Evolutionary conservation across 2,329 filamentous ascomycete species (phyloP).

Genomic region (Dichotomopilus funicola): DNA sequence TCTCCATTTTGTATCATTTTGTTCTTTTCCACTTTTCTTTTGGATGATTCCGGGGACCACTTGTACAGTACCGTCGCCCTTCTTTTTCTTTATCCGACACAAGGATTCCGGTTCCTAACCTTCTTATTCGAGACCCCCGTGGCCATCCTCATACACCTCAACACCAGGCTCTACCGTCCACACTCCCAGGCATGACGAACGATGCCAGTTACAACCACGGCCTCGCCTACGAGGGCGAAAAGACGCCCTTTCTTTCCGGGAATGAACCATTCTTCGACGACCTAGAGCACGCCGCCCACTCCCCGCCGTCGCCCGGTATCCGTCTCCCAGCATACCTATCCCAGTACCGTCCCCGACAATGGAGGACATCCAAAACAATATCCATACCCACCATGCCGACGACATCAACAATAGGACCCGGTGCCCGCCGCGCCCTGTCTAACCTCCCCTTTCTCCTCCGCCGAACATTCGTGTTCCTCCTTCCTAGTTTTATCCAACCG

Average conservation of each 20-base stretch:
- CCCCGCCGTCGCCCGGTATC: too few species aligned
- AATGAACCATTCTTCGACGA: slow-evolving; percentile 41
- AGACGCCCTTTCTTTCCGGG: slow-evolving; percentile 32
- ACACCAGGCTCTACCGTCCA: too few species aligned
- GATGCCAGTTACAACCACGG: slow-evolving; percentile 31
- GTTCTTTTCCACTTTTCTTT: too few species aligned
- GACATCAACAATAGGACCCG: neutral
- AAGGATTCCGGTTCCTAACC: too few species aligned
- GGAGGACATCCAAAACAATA: slow-evolving; percentile 16
- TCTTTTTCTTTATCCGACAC: too few species aligned
- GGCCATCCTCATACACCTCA: too few species aligned
- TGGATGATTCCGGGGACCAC: too few species aligned
- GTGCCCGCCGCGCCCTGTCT: neutral
- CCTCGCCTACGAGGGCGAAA: slow-evolving; percentile 41
- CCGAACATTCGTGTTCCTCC: slow-evolving; percentile 38
- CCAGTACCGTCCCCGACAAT: slow-evolving; percentile 1
- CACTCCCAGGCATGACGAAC: slow-evolving; percentile 33
- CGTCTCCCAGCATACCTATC: too few species aligned
- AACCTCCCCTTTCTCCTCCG: slow-evolving; percentile 28
- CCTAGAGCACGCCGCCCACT: slow-evolving; percentile 35
- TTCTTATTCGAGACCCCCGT: too few species aligned
- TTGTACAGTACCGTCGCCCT: too few species aligned
- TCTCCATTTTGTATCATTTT: too few species aligned
- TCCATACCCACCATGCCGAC: neutral
- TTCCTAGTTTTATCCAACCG: slow-evolving; percentile 47